A percentile compares a stretch with the other conserved stretches of the same genome.
These are phyloP conservation scores for Sugiyamaella paludigena DNA, from an alignment of 1,139 yeast genomes.

Conservation along the genomic window DNA sequence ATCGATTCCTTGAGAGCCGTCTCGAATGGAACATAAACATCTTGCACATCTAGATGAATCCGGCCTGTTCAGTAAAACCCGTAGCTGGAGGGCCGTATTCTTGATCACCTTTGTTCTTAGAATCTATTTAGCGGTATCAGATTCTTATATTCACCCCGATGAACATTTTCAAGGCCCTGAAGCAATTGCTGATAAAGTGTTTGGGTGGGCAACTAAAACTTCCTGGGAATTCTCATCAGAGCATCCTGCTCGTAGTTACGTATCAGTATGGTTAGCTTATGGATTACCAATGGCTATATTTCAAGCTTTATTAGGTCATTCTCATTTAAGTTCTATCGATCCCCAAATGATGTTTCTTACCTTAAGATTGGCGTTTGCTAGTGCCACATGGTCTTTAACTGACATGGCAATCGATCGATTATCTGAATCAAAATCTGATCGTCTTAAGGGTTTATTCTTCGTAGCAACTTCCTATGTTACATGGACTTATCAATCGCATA, in stretches of 20 bases:
- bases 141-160: slow-evolving; percentile 94
- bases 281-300: slow-evolving; percentile 54
- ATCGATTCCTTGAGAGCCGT: no score
- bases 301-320: slow-evolving; percentile 28
- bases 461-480: slow-evolving; percentile 77
- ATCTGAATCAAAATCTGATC: slow-evolving; percentile 58
- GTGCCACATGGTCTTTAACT: slow-evolving; percentile 56
- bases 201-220: slow-evolving; percentile 51
- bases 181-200: slow-evolving; percentile 52
- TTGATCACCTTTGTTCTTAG: slow-evolving; percentile 45
- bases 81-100: slow-evolving; percentile 34
- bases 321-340: slow-evolving; percentile 22
- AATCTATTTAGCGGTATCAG: slow-evolving; percentile 58
- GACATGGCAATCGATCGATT: slow-evolving; percentile 49
- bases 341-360: slow-evolving; percentile 51
- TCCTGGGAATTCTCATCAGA: slow-evolving; percentile 82
- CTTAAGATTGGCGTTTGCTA: slow-evolving; percentile 55
- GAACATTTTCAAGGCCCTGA: slow-evolving; percentile 92
- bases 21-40: no score
- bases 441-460: slow-evolving; percentile 62
- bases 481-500: slow-evolving; percentile 77
- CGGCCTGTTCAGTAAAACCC: slow-evolving; percentile 19
- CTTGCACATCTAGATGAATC: no score
- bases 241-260: slow-evolving; percentile 69
- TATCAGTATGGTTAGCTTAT: slow-evolving; percentile 64